Evolutionary conservation across 345 rosid species (phyloP).

Genomic region (Syzygium aromaticum): DNA sequence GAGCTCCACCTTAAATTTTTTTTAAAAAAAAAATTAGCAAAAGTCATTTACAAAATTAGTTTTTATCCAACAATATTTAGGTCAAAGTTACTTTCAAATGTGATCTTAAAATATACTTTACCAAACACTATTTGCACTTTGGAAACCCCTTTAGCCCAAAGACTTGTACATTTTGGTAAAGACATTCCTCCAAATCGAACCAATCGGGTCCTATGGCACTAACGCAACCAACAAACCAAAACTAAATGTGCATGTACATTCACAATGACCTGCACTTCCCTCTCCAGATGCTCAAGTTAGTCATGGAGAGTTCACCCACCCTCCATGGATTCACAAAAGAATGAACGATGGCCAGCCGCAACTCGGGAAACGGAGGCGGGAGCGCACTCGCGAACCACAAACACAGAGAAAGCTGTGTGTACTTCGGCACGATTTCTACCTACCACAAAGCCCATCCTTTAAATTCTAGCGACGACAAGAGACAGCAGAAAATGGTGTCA

Average conservation of each 20-base stretch:
- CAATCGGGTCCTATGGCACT: background rate
- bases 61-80: too few species aligned
- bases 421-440: background rate
- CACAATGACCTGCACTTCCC: background rate
- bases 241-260: background rate
- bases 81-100: too few species aligned
- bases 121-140: too few species aligned
- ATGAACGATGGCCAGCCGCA: background rate
- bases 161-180: too few species aligned
- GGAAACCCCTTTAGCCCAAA: too few species aligned
- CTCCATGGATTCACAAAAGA: background rate
- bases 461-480: background rate
- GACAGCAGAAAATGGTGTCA: rapidly evolving
- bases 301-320: background rate
- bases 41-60: too few species aligned
- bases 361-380: background rate
- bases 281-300: background rate
- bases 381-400: too few species aligned
- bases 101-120: too few species aligned
- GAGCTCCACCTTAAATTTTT: too few species aligned
- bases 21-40: too few species aligned
- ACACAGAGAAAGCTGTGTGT: background rate
- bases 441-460: background rate
- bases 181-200: too few species aligned
- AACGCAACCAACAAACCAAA: background rate